phyloP scores from a whole-genome alignment of 805 yeast species.

The Groenewaldozyma salmanticensis region DNA sequence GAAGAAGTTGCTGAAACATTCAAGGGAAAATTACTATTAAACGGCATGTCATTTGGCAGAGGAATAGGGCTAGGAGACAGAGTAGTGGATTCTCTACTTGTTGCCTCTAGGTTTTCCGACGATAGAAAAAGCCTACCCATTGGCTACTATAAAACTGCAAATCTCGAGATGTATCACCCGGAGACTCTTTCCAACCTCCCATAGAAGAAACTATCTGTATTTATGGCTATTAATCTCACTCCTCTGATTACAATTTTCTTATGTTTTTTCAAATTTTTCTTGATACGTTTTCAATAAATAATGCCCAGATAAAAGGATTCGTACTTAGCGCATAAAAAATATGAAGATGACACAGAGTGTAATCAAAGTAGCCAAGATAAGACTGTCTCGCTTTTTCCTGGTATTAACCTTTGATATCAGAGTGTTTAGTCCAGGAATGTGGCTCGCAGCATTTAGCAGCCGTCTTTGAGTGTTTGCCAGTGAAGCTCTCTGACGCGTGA shows the following conservation, averaged over 20 bases:
- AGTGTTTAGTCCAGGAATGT: constrained; percentile 75
- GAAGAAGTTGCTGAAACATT: constrained; percentile 28
- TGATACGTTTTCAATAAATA: too few species aligned
- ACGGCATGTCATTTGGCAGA: constrained; percentile 72
- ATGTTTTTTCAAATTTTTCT: too few species aligned
- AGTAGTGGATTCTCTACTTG: constrained; percentile 50
- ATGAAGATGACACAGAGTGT: constrained; percentile 62
- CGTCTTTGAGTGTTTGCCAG: constrained; percentile 56
- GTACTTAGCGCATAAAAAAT: too few species aligned
- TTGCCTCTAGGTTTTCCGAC: constrained; percentile 35
- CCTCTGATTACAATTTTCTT: too few species aligned
- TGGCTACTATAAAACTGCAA: constrained; percentile 20
- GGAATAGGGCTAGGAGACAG: constrained; percentile 91
- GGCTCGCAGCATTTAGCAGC: constrained; percentile 49
- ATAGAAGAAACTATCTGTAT: too few species aligned
- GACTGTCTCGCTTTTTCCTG: constrained; percentile 77
- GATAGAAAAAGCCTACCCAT: constrained; percentile 25
- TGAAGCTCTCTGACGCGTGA: constrained; percentile 57
- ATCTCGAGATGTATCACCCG: too few species aligned
- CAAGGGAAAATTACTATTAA: constrained; percentile 40
- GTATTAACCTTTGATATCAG: constrained; percentile 74
- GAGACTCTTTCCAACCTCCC: constrained; percentile 19
- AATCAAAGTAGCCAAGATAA: constrained; percentile 70
- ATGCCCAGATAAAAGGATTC: too few species aligned
- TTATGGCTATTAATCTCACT: too few species aligned